A percentile compares a stretch with the other conserved stretches of the same genome.
These are phyloP conservation scores for Colletotrichum sp. DNA, from an alignment of 2,329 filamentous ascomycete species.

Conservation along the genomic window DNA sequence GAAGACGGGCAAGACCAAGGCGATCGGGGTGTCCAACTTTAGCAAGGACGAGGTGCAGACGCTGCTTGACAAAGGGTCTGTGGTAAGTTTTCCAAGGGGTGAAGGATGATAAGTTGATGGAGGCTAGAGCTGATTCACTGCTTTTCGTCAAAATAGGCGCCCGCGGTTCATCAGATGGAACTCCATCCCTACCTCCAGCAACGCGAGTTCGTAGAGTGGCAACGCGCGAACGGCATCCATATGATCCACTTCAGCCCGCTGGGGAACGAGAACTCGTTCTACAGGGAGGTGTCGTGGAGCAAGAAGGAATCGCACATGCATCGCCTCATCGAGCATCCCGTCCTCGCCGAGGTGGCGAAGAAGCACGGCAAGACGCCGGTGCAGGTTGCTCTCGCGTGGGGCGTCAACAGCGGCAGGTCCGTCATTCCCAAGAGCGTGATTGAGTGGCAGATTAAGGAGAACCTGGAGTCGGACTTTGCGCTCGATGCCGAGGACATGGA, in stretches of 20 bases:
- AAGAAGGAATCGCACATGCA: conserved; percentile 33
- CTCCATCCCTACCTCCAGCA: conserved; percentile 40
- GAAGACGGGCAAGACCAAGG: not conserved
- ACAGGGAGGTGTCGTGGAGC: conserved; percentile 31
- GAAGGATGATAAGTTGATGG: not conserved
- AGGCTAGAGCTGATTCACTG: not conserved
- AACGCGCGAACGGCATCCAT: conserved; percentile 31
- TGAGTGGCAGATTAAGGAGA: conserved; percentile 3
- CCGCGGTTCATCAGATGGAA: conserved; percentile 58
- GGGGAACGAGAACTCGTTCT: conserved; percentile 35
- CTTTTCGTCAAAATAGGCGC: not conserved
- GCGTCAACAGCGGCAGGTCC: conserved; percentile 32
- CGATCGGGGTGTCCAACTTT: not conserved
- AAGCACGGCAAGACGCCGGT: conserved; percentile 35
- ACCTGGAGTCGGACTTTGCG: not conserved
- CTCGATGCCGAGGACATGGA: not conserved
- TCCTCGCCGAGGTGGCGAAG: conserved; percentile 27
- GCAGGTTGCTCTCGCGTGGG: conserved; percentile 37
- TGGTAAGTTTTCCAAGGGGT: not conserved
- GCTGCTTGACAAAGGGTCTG: not conserved
- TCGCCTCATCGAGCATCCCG: conserved; percentile 30
- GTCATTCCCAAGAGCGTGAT: conserved; percentile 41
- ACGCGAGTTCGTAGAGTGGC: conserved; percentile 25
- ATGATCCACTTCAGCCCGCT: conserved; percentile 37
- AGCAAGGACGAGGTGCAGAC: not conserved